A percentile compares a stretch with the other conserved stretches of the same genome.
phyloP scores from a whole-genome alignment of 2,329 filamentous ascomycete species.

The Aspergillus sojae region DNA sequence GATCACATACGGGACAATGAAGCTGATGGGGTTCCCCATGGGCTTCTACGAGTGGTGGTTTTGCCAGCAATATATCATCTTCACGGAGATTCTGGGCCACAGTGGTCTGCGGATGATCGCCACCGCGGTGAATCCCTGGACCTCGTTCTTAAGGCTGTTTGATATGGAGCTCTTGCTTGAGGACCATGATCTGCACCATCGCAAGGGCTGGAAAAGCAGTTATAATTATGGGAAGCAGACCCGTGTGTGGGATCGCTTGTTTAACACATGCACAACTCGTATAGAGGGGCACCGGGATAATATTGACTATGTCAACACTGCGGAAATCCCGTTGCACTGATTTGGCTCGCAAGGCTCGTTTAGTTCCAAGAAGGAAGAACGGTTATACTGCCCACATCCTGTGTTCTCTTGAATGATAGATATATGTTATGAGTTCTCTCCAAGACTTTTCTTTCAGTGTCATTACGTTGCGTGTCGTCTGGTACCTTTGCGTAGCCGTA shows the following conservation, averaged over 20 bases:
- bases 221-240: slow-evolving; percentile 24
- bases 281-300: slow-evolving; percentile 16
- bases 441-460: too few species aligned
- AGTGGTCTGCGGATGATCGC: slow-evolving; percentile 20
- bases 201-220: slow-evolving; percentile 21
- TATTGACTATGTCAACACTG: slow-evolving; percentile 18
- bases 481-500: too few species aligned
- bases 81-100: slow-evolving; percentile 20
- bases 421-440: too few species aligned
- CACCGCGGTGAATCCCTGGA: slow-evolving; percentile 10
- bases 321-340: not conserved
- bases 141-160: slow-evolving; percentile 14
- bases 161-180: slow-evolving; percentile 21
- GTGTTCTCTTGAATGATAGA: too few species aligned
- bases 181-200: slow-evolving; percentile 22
- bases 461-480: too few species aligned
- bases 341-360: not conserved
- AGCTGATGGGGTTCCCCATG: slow-evolving; percentile 17
- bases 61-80: slow-evolving; percentile 19
- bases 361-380: not conserved
- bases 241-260: slow-evolving; percentile 23
- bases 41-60: slow-evolving; percentile 24
- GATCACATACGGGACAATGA: slow-evolving; percentile 15
- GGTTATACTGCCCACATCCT: not conserved
- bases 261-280: slow-evolving; percentile 17